Evolutionary conservation across 164 flowering plant genomes (phyloP).

Genomic region (Vitis vinifera): ASM3070453v1 NC_081809.1:4024001-4024500

Average conservation of each 20-base stretch:
- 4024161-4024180: neutral
- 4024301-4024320: neutral
- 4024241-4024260: neutral
- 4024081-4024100: neutral
- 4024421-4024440: no score
- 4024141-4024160: neutral
- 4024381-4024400: no score
- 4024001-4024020: neutral
- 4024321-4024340: neutral
- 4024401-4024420: no score
- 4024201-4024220: neutral
- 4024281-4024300: neutral
- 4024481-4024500: conserved; percentile 32
- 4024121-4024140: neutral
- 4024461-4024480: neutral
- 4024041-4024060: no score
- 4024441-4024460: no score
- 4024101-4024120: neutral
- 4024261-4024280: neutral
- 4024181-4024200: neutral
- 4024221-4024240: neutral
- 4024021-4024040: no score
- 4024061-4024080: no score
- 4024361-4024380: no score
- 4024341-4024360: neutral